Evolutionary conservation across 208 protist species (phyloP), one percentile per base, ranked within the genome.

Genomic region (Phytomonas francai): DNA sequence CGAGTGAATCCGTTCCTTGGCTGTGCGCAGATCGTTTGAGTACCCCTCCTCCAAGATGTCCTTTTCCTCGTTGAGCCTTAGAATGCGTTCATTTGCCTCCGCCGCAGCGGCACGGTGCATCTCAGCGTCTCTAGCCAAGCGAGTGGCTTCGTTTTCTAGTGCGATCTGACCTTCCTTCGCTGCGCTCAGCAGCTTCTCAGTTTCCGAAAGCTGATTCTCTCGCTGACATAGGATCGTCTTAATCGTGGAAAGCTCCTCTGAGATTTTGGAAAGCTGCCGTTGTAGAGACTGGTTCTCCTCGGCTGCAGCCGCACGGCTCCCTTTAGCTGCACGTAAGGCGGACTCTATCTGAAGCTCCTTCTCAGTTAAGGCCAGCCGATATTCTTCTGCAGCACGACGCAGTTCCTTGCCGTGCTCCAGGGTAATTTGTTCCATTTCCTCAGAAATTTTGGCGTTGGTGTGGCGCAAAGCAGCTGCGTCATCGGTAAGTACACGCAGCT

Each of bases 251-350:
- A 90, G 77, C 63, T 93, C 87, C 59, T 87, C 82, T 0, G 79
- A 77, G 28, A 84, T 72, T 68, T 87, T 81, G 27, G 76, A 25
- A 25, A 86, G 65, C 71, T 96, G 86, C n/a, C 83, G 84, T 3
- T 76, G 80, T 16, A 96, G 76, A 28, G 80, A 83, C n/a, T 78
- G 78, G 22, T 73, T 84, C 68, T 96, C 87, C 65, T 93, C 88
- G 49, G 92, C 79, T n/a, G 89, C 67, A 27, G 74, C 80, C 16
- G 78, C 49, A 62, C 76, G 74, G 36, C 81, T 82, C 9, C 83
- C 84, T 27, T 79, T 80, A 2, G 87, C 80, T 70, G 92, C 89
- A 7, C 84, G 78, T 22, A 95, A 65, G 12, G 84, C 78, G 16
- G 78, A 60, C 45, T 92, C 87, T 42, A 89, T 69, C 68, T 89